These are phyloP conservation scores for Candida ascalaphidarum DNA, from an alignment of 805 yeast genomes.

Conservation along the genomic window DNA sequence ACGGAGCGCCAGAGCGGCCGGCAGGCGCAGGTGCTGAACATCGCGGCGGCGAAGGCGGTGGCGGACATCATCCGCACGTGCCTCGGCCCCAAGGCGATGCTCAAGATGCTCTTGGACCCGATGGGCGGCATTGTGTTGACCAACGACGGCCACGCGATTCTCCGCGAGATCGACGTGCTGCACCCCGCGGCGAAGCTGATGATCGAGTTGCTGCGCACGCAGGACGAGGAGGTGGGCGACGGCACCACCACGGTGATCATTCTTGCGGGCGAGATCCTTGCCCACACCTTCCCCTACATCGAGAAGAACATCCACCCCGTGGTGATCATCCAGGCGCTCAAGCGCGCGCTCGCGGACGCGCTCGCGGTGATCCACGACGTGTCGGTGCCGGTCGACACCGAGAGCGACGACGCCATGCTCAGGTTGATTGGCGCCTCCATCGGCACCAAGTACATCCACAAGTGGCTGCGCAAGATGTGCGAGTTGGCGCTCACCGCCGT, in stretches of 20 bases:
- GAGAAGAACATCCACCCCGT: conserved; percentile 97
- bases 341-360: conserved; percentile 86
- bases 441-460: conserved; percentile 89
- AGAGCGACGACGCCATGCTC: conserved; percentile 80
- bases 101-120: conserved; percentile 95
- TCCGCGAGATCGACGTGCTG: conserved; percentile 93
- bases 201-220: conserved; percentile 95
- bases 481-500: conserved; percentile 81
- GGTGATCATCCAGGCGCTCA: conserved; percentile 87
- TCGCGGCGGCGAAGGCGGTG: conserved; percentile 99
- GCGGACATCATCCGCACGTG: conserved; percentile 97
- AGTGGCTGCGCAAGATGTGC: conserved; percentile 92
- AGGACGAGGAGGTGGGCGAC: conserved; percentile 98
- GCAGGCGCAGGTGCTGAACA: conserved; percentile 93
- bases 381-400: conserved; percentile 74
- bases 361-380: conserved; percentile 78
- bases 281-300: conserved; percentile 89
- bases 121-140: conserved; percentile 94
- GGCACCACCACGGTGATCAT: conserved; percentile 97
- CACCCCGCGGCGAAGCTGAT: conserved; percentile 99
- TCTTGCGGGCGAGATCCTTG: conserved; percentile 92
- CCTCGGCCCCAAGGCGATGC: conserved; percentile 98
- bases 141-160: conserved; percentile 97
- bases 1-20: conserved; percentile 94
- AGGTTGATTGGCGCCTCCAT: conserved; percentile 82